These are phyloP conservation scores for Kodamaea alishanica DNA, from an alignment of 1,139 yeast genomes.

Conservation along the genomic window DNA sequence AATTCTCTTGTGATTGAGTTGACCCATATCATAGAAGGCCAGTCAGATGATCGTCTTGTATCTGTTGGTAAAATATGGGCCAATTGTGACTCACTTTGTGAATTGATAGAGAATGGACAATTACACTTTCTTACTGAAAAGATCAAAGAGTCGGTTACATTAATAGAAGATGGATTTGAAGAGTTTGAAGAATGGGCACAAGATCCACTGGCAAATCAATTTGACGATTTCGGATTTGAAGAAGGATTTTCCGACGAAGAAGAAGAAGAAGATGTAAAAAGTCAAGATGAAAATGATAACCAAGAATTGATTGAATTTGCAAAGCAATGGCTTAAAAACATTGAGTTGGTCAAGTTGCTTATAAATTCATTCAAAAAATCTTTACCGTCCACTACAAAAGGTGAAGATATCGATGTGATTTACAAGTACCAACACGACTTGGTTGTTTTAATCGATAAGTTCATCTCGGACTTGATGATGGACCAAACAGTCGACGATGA, in stretches of 20 bases:
- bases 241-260: conserved; percentile 29
- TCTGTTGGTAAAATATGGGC: conserved; percentile 67
- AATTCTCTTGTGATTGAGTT: conserved; percentile 26
- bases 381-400: conserved; percentile 39
- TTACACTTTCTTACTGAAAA: conserved; percentile 46
- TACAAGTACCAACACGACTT: conserved; percentile 28
- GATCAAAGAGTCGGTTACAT: conserved; percentile 41
- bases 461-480: conserved; percentile 48
- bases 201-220: conserved; percentile 48
- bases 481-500: conserved; percentile 36
- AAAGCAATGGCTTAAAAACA: conserved; percentile 47
- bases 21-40: conserved; percentile 21
- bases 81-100: conserved; percentile 45
- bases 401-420: conserved; percentile 34
- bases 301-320: conserved; percentile 39
- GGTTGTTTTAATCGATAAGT: conserved; percentile 39
- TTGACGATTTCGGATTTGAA: conserved; percentile 33
- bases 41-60: conserved; percentile 37
- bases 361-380: conserved; percentile 55
- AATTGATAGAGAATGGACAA: conserved; percentile 44
- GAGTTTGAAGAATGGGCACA: conserved; percentile 67
- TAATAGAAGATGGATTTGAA: conserved; percentile 60
- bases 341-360: conserved; percentile 53
- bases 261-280: conserved; percentile 20
- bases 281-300: conserved; percentile 12